These are phyloP conservation scores for Penicillium cataractarum DNA, from an alignment of 495 filamentous ascomycete species.

Conservation along the genomic window DNA sequence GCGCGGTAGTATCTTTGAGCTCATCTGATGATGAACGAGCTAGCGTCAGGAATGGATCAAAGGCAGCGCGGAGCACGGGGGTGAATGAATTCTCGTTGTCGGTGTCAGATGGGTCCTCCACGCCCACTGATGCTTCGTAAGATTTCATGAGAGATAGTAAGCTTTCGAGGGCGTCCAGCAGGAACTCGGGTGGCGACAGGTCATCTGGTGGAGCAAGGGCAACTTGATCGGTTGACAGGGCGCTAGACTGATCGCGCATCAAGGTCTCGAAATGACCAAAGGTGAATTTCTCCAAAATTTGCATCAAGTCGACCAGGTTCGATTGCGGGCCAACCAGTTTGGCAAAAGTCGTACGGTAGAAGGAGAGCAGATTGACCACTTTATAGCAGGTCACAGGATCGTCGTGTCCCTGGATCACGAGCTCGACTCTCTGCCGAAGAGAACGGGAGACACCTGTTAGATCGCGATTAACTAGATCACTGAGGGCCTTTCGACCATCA, in stretches of 20 bases:
- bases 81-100: conserved; percentile 57
- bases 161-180: conserved; percentile 76
- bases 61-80: conserved; percentile 75
- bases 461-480: conserved; percentile 85
- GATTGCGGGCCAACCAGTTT: conserved; percentile 75
- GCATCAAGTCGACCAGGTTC: conserved; percentile 68
- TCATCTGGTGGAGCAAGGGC: conserved; percentile 57
- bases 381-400: conserved; percentile 88
- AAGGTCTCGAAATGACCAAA: conserved; percentile 79
- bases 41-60: conserved; percentile 81
- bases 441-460: conserved; percentile 76
- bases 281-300: conserved; percentile 72
- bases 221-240: conserved; percentile 69
- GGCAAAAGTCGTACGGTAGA: conserved; percentile 84
- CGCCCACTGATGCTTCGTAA: conserved; percentile 76
- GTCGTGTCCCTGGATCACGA: conserved; percentile 90
- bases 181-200: conserved; percentile 79
- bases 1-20: conserved; percentile 56
- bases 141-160: conserved; percentile 77
- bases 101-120: conserved; percentile 54
- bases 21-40: conserved; percentile 70
- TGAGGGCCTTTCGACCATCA: conserved; percentile 81
- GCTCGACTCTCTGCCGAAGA: conserved; percentile 81
- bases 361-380: conserved; percentile 82
- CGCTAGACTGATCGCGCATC: conserved; percentile 75